phyloP scores from a whole-genome alignment of 2,329 filamentous ascomycete genomes.

The Fusarium oxysporum region DNA sequence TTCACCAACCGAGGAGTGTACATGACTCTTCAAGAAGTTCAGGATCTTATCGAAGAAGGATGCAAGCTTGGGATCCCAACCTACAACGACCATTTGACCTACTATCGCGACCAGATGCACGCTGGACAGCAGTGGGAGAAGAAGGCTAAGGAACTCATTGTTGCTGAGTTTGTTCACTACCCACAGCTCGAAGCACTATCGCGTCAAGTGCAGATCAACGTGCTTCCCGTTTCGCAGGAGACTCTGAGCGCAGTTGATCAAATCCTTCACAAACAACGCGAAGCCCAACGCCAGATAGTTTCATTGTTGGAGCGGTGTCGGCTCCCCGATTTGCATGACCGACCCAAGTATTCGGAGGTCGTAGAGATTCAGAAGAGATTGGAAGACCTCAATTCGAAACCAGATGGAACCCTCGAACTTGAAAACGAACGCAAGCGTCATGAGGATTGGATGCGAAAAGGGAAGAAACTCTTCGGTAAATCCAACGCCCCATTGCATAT shows the following conservation, averaged over 20 bases:
- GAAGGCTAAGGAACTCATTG: conserved; percentile 92
- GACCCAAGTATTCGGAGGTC: conserved; percentile 91
- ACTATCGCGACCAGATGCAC: conserved; percentile 79
- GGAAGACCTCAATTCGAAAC: conserved; percentile 91
- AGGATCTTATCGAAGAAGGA: conserved; percentile 81
- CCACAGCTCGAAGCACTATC: conserved; percentile 94
- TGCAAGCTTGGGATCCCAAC: conserved; percentile 80
- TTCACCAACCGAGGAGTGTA: conserved; percentile 71
- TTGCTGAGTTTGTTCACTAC: conserved; percentile 92
- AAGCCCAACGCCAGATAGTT: conserved; percentile 89
- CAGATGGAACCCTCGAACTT: conserved; percentile 87
- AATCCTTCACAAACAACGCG: conserved; percentile 94
- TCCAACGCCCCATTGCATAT: conserved; percentile 98
- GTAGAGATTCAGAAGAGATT: conserved; percentile 88
- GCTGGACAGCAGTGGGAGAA: conserved; percentile 90
- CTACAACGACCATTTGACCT: conserved; percentile 82
- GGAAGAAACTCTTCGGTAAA: conserved; percentile 98
- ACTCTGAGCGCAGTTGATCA: conserved; percentile 87
- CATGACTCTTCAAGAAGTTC: conserved; percentile 81
- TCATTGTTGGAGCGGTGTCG: conserved; percentile 83
- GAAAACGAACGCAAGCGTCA: conserved; percentile 95
- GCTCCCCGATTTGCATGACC: conserved; percentile 77
- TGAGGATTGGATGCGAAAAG: conserved; percentile 98
- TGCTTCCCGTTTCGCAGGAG: conserved; percentile 83
- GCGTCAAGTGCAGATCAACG: conserved; percentile 76